Conservation (phyloP, 768 basidiomycete genomes). For the Gyrodon lividus region DNA sequence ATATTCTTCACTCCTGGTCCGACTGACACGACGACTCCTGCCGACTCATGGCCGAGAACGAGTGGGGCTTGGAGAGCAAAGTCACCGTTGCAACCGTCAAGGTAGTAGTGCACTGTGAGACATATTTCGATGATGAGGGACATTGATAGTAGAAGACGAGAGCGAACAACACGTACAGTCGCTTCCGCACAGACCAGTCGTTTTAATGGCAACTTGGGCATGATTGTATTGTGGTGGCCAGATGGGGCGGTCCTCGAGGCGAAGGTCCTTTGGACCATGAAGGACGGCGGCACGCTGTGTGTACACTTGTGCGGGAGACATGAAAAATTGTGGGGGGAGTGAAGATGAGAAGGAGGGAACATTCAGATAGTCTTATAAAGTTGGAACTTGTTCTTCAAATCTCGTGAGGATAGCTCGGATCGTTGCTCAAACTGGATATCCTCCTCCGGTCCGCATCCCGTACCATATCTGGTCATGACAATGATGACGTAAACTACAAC, state of each 20-base stretch:
- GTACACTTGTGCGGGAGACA: conserved; percentile 50
- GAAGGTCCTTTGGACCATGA: conserved; percentile 80
- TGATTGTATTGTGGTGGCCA: conserved; percentile 71
- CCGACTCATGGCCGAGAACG: conserved; percentile 91
- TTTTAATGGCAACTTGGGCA: conserved; percentile 74
- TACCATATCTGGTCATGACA: conserved; percentile 16
- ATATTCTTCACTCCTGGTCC: conserved; percentile 67
- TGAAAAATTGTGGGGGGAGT: conserved; percentile 23
- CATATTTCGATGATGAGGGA: conserved; percentile 1
- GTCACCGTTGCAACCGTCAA: conserved; percentile 87
- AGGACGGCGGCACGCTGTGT: conserved; percentile 76
- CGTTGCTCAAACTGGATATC: conserved; percentile 22
- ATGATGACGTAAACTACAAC: conserved; percentile 23
- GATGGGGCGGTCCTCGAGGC: conserved; percentile 68
- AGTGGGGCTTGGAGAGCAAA: conserved; percentile 85
- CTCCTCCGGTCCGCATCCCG: conserved; percentile 35
- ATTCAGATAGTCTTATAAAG: conserved; percentile 35
- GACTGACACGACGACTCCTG: conserved; percentile 85
- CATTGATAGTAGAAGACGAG: neutral
- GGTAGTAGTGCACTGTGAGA: conserved; percentile 82
- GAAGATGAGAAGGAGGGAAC: conserved; percentile 22
- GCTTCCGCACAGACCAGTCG: conserved; percentile 91
- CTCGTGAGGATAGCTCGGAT: conserved; percentile 35
- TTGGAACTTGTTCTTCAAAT: conserved; percentile 26
- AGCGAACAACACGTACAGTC: conserved; percentile 52